Base-by-base conservation (phyloP, 257 asterid species). In the Asclepias syriaca region DNA sequence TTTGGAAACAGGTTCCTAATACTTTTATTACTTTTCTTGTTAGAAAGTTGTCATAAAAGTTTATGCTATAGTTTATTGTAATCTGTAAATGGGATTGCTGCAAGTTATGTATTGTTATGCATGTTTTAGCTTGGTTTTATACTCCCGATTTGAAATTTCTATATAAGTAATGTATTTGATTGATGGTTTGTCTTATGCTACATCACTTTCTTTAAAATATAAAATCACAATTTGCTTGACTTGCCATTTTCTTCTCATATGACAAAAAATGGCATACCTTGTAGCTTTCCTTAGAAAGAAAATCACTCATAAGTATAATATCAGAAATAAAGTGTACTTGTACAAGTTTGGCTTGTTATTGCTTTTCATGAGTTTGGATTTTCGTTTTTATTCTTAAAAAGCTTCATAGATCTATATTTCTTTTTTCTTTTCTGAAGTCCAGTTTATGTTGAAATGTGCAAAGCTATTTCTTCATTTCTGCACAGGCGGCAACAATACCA, bases 1-100 rank as follows among this genome's bases (percentile, higher is more conserved):
- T 85, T 82, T 87, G 84, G 99, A 95, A 85, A 90, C 99, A 90
- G 99, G 99, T 95, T 78, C 76, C 59, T 56, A 57, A 72, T 56
- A 71, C 67, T 80, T 69, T 72, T 29, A 71, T 73, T 58, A 63
- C 68, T 73, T 73, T 60, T 68, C 24, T 77, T 66, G 57, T 78
- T 29, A 46, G 22, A 50, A 43, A 43, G 67, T 34, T 63, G 22
- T 8, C 13, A 16, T 46, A 45, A 29, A 45, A 24, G 48, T 18
- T 57, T 45, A 40, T 27, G 27, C 68, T 14, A 34, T 46, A 54
- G 24, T 55, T 66, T 48, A 22, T 10, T 65, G 40, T 2, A 21
- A 2, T 54, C 16, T 57, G 54, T 24, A 16, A 27, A 12, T 43
- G 3, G 27, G 32, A 40, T 66, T 27, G 49, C 29, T 29, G 40